Percentiles rank a stretch among this genome's conserved stretches.
phyloP scores from a whole-genome alignment of 2,329 filamentous ascomycete species.

The Chaetomiaceae sp. region DNA sequence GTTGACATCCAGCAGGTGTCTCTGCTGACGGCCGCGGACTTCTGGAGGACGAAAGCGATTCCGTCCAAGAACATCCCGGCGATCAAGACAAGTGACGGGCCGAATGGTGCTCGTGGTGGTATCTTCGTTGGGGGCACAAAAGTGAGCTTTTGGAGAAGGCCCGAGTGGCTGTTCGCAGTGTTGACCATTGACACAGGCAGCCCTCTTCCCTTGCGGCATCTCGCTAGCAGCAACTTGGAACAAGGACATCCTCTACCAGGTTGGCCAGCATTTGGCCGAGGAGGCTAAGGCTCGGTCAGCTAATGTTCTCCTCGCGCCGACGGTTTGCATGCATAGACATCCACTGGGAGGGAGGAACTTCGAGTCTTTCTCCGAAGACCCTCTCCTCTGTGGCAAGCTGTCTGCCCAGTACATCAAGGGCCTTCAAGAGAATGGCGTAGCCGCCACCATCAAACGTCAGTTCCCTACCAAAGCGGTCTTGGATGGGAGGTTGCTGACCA shows the following conservation, averaged over 20 bases:
- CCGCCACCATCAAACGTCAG: constrained; percentile 73
- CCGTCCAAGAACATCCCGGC: constrained; percentile 59
- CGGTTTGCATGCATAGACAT: constrained; percentile 76
- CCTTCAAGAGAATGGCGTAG: constrained; percentile 67
- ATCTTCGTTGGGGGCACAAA: constrained; percentile 65
- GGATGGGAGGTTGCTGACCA: constrained; percentile 11
- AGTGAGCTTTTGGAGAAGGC: constrained; percentile 33
- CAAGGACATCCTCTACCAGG: constrained; percentile 60
- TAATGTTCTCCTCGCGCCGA: constrained; percentile 69
- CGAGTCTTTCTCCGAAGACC: constrained; percentile 82
- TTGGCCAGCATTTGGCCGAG: constrained; percentile 66
- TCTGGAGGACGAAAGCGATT: constrained; percentile 65
- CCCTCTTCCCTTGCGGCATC: constrained; percentile 74
- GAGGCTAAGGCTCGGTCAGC: constrained; percentile 71
- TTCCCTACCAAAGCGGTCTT: neutral
- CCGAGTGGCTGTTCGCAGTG: neutral
- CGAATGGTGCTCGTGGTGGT: constrained; percentile 65
- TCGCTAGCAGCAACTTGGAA: constrained; percentile 80
- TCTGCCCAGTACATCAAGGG: constrained; percentile 69
- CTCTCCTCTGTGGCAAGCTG: constrained; percentile 68
- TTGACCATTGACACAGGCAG: constrained; percentile 48
- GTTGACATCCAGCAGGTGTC: constrained; percentile 44
- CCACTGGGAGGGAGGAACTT: constrained; percentile 83
- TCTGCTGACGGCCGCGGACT: constrained; percentile 58
- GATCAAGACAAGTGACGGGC: constrained; percentile 64